Evolutionary conservation across 108 stramenopile species (phyloP), one percentile per base, ranked within the genome.

Genomic region (Chaetoceros muelleri): DNA sequence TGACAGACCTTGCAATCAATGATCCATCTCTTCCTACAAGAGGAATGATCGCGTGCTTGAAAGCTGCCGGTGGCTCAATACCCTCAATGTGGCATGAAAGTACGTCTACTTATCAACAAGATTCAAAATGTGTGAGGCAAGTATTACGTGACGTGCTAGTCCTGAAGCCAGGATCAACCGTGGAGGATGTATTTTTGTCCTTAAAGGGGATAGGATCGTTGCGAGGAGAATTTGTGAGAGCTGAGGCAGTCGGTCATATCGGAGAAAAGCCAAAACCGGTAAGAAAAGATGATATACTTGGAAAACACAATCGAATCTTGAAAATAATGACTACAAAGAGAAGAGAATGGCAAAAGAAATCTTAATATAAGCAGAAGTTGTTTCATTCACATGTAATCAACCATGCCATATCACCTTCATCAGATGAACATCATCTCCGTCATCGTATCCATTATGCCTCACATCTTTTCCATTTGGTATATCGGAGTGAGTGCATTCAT

Each of bases 91-190:
- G 85, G 87, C 64, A 85, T 29, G 28, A 30, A 16, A 47, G 65
- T 5, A 67, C 58, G 57, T 17, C 53, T 27, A 18, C 40, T 16
- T 81, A 87, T 30, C 58, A 61, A 44, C 8, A 17, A 31, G 8
- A 10, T 30, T 13, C 22, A 20, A 52, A 30, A 28, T 10, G 13
- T 2, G 18, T 5, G 51, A 16, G 20, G 13, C 5, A 40, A 5
- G 60, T 60, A 3, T 58, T 89, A n/a, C 55, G 85, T 34, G 85
- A 90, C 62, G 81, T 78, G 16, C 34, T 89, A 17, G 44, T 79
- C 10, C 83, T 93, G 83, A 93, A 87, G 52, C 84, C 83, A 10
- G 84, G 92, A 17, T 89, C 87, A 16, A 93, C 85, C 18, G 87
- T 93, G 0, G 79, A 87, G 30, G 87, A 93, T 69, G 79, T 81